These are phyloP conservation scores for Russula brevipes DNA, from an alignment of 768 basidiomycete species.

Conservation along the genomic window DNA sequence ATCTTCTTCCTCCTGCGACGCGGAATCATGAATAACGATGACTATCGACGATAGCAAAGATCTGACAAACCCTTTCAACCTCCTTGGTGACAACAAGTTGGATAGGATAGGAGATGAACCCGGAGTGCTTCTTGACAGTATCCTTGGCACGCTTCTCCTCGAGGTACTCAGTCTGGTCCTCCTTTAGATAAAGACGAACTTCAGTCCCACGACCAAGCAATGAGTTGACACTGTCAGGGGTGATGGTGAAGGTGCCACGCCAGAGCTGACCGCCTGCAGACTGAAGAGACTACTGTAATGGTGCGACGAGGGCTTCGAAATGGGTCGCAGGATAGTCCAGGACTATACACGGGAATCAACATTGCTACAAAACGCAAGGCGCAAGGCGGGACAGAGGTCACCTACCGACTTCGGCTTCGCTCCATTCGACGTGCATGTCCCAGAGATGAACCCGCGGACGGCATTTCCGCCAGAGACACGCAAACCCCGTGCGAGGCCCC, in stretches of 20 bases:
- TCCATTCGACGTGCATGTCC: too few species aligned
- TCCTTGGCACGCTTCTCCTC: slow-evolving; percentile 99
- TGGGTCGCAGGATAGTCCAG: too few species aligned
- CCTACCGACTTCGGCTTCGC: too few species aligned
- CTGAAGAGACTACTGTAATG: too few species aligned
- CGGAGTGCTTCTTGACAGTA: slow-evolving; percentile 99
- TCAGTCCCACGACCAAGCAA: slow-evolving; percentile 92
- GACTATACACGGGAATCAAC: too few species aligned
- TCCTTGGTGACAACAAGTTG: slow-evolving; percentile 98
- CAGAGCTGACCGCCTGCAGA: slow-evolving; percentile 94
- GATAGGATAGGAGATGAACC: slow-evolving; percentile 99
- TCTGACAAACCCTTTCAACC: slow-evolving; percentile 82
- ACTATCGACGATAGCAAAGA: neutral
- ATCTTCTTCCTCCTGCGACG: slow-evolving; percentile 76
- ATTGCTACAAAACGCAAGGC: too few species aligned
- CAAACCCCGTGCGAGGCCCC: too few species aligned
- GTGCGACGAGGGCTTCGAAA: too few species aligned
- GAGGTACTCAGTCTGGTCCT: slow-evolving; percentile 97
- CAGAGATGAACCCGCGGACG: too few species aligned
- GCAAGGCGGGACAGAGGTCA: too few species aligned
- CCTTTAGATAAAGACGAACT: slow-evolving; percentile 90
- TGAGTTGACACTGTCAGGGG: slow-evolving; percentile 83
- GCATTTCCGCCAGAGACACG: too few species aligned
- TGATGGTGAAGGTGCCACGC: slow-evolving; percentile 98
- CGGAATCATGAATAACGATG: slow-evolving; percentile 17